Evolutionary conservation across 768 basidiomycete genomes (phyloP).

Genomic region (Lyophyllum semitale): DNA sequence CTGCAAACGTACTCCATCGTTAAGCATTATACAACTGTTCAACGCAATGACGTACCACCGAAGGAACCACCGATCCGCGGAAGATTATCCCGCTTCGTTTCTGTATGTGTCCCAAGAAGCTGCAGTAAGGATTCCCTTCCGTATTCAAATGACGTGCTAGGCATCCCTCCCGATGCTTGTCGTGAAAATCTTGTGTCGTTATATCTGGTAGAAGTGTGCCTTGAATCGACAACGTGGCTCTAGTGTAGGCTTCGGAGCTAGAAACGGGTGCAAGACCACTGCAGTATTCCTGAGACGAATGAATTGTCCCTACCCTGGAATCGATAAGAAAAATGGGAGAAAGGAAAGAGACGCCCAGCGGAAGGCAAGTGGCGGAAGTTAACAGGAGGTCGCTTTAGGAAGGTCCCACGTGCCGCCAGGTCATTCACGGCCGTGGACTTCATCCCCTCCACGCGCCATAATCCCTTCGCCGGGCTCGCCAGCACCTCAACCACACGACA

Average conservation of each 20-base stretch:
- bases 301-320: not conserved
- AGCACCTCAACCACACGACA: no score
- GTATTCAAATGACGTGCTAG: not conserved
- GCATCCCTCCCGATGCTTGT: not conserved
- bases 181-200: not conserved
- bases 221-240: not conserved
- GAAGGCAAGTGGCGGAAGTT: not conserved
- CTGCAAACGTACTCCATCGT: conserved; percentile 26
- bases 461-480: no score
- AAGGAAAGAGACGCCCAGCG: not conserved
- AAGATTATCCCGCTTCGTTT: conserved; percentile 29
- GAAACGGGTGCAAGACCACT: not conserved
- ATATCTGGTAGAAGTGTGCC: conserved; percentile 5
- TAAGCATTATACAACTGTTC: not conserved
- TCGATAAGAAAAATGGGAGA: not conserved
- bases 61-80: conserved; percentile 54
- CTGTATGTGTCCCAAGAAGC: not conserved
- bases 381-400: conserved; percentile 2
- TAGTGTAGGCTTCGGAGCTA: not conserved
- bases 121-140: conserved; percentile 3
- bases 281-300: not conserved
- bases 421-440: not conserved
- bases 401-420: not conserved
- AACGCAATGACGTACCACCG: conserved; percentile 37
- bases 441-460: not conserved